Percentiles rank a stretch among this genome's conserved stretches.
Conservation (phyloP, 2,329 filamentous ascomycete genomes). For the Sordariomycetes sp. region DNA sequence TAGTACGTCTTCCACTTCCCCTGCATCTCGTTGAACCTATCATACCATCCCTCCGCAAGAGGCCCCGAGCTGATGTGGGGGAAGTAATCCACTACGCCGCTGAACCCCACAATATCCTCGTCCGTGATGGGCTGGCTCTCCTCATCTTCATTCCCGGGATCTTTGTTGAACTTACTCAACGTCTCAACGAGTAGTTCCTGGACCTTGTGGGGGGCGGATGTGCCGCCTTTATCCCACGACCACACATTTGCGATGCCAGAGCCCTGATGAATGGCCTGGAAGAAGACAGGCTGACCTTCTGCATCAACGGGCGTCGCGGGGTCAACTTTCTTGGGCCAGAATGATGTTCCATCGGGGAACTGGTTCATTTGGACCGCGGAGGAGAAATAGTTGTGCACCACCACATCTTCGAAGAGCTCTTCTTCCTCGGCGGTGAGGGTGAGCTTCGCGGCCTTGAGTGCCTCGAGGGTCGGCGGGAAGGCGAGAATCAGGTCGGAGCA, state of each 20-base stretch:
- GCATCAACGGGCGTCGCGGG: constrained; percentile 1
- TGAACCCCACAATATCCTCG: not conserved
- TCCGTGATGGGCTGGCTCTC: not conserved
- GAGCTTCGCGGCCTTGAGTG: not conserved
- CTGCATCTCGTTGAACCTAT: not conserved
- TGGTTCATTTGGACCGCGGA: constrained; percentile 1
- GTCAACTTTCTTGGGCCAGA: not conserved
- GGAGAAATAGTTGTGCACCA: not conserved
- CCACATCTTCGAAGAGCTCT: not conserved
- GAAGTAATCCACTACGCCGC: constrained; percentile 1
- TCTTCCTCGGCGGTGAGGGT: not conserved
- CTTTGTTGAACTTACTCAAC: constrained; percentile 5
- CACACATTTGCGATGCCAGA: constrained; percentile 5
- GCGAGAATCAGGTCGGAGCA: constrained; percentile 2
- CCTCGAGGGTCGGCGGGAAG: constrained; percentile 1
- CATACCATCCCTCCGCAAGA: not conserved
- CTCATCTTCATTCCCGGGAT: not conserved
- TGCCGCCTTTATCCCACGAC: constrained; percentile 4
- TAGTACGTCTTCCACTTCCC: not conserved
- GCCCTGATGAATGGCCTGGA: constrained; percentile 1
- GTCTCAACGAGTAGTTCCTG: constrained; percentile 2
- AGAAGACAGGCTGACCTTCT: constrained; percentile 5
- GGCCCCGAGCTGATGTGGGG: not conserved
- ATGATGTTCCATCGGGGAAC: not conserved
- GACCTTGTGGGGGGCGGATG: not conserved